phyloP scores from a whole-genome alignment of 176 grass and related monocot genomes.

The Zea luxurians region DNA sequence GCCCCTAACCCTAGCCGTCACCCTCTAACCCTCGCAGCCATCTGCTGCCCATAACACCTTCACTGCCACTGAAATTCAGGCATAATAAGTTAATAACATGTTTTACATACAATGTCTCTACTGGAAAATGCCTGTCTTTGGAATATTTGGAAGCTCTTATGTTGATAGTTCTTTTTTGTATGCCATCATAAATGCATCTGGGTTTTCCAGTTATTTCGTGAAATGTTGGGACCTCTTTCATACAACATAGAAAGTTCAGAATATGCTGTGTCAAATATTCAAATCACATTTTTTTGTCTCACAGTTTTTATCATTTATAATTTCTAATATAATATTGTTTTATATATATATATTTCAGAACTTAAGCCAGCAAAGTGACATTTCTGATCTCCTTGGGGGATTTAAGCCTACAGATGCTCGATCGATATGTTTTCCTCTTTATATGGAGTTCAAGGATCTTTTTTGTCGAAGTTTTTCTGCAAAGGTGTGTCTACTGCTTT shows the following conservation, averaged over 20 bases:
- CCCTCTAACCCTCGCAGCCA: too few relatives aligned
- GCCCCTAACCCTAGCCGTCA: too few relatives aligned
- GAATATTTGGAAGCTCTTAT: neutral
- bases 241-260: conserved; percentile 11
- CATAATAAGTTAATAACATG: neutral
- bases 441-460: conserved; percentile 76
- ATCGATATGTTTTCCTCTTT: conserved; percentile 85
- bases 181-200: neutral
- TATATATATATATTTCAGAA: conserved; percentile 57
- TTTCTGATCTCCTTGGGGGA: conserved; percentile 92
- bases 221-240: neutral
- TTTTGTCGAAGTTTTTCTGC: conserved; percentile 61
- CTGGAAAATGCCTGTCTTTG: neutral
- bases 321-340: conserved; percentile 30
- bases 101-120: conserved; percentile 16
- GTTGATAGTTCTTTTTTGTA: neutral
- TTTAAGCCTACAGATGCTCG: conserved; percentile 86
- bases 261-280: neutral
- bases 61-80: neutral
- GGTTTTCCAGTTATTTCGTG: neutral
- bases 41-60: too few relatives aligned
- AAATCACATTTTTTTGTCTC: neutral
- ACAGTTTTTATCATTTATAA: neutral
- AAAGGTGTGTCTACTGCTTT: conserved; percentile 52
- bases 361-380: conserved; percentile 96